A percentile compares a stretch with the other conserved stretches of the same genome.
Evolutionary conservation across 441 rosid genomes (phyloP).

Genomic region (Mallotus japonicus): DNA sequence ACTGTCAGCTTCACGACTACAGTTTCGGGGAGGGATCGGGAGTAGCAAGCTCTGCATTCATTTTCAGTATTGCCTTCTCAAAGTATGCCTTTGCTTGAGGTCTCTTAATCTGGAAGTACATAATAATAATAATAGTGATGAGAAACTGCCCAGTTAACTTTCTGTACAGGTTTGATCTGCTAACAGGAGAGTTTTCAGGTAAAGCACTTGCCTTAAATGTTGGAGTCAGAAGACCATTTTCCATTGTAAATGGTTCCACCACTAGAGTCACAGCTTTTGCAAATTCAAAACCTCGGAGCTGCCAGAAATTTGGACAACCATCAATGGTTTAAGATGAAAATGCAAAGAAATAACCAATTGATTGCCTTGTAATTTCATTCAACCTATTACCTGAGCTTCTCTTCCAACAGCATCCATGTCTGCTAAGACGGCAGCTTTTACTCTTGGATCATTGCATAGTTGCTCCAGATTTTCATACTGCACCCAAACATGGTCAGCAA

Average conservation of each 20-base stretch:
- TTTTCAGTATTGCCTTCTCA: slow-evolving; percentile 57
- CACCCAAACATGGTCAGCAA: neutral
- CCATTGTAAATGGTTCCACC: slow-evolving; percentile 75
- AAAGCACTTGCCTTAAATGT: slow-evolving; percentile 76
- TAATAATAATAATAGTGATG: neutral
- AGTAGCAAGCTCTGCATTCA: slow-evolving; percentile 69
- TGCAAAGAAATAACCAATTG: neutral
- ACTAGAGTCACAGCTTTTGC: slow-evolving; percentile 86
- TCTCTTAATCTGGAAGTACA: slow-evolving; percentile 71
- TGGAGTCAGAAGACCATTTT: slow-evolving; percentile 88
- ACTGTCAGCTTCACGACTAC: slow-evolving; percentile 28
- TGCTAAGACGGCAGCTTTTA: slow-evolving; percentile 71
- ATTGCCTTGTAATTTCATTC: slow-evolving; percentile 3
- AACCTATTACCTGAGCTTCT: slow-evolving; percentile 74
- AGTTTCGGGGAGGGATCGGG: slow-evolving; percentile 50
- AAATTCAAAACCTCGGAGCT: slow-evolving; percentile 97
- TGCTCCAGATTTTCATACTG: slow-evolving; percentile 65
- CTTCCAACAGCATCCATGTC: slow-evolving; percentile 85
- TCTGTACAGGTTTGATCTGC: neutral
- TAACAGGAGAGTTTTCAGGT: neutral
- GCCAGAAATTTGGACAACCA: slow-evolving; percentile 23
- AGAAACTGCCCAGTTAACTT: neutral
- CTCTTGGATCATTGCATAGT: slow-evolving; percentile 72
- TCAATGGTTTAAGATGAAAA: slow-evolving; percentile 1
- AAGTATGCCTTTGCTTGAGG: slow-evolving; percentile 91